A percentile compares a stretch with the other conserved stretches of the same genome.
Evolutionary conservation across 176 grass and related monocot species (phyloP).

Genomic region (Poa annua): DNA sequence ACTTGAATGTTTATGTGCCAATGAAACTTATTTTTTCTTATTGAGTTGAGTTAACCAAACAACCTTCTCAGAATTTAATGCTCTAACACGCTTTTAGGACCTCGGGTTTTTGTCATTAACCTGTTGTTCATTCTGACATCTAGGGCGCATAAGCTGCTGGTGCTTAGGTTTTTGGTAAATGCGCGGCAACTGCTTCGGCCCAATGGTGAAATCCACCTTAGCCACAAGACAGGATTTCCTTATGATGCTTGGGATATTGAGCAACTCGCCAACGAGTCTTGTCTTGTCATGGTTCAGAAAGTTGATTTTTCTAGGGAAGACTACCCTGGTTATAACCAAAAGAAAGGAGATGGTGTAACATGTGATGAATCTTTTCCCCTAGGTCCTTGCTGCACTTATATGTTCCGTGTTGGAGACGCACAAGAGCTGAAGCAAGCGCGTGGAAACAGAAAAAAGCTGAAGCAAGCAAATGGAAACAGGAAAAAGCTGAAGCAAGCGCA

Average conservation of each 20-base stretch:
- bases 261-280: constrained; percentile 37
- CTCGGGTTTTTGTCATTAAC: constrained; percentile 1
- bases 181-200: constrained; percentile 43
- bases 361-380: constrained; percentile 52
- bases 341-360: constrained; percentile 54
- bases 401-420: constrained; percentile 37
- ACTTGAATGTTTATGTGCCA: neutral
- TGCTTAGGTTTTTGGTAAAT: constrained; percentile 43
- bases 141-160: constrained; percentile 50
- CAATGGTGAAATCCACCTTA: constrained; percentile 64
- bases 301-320: constrained; percentile 47
- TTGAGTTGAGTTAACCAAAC: neutral
- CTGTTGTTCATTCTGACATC: constrained; percentile 14
- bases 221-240: constrained; percentile 46
- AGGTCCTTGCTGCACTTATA: constrained; percentile 49
- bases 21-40: constrained; percentile 3
- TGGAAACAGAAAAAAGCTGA: neutral
- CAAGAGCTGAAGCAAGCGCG: constrained; percentile 11
- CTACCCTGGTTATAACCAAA: constrained; percentile 64
- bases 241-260: constrained; percentile 51
- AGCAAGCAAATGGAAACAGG: too few relatives aligned
- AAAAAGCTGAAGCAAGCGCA: too few relatives aligned
- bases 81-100: neutral
- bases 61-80: too few relatives aligned
- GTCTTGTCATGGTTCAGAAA: constrained; percentile 43